These are phyloP conservation scores for Phyllostachys edulis DNA, from an alignment of 176 grass and related monocot genomes.

Conservation along the genomic window DNA sequence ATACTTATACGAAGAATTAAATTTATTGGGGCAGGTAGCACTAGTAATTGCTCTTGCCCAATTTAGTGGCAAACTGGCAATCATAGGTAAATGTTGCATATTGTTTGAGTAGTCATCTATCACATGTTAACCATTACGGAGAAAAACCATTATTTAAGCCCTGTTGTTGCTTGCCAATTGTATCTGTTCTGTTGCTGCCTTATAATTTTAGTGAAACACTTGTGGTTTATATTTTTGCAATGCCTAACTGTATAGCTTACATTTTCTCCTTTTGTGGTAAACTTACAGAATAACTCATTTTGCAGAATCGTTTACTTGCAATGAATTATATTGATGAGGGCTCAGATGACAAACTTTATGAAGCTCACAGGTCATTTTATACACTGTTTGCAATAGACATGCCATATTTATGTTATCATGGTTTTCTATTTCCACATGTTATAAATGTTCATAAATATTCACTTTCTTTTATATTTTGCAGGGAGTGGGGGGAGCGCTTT, in stretches of 20 bases:
- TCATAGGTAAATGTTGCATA: not conserved
- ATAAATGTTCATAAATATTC: not conserved
- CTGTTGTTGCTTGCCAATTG: not conserved
- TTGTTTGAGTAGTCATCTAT: not conserved
- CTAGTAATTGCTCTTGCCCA: not conserved
- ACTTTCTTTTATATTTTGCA: conserved; percentile 44
- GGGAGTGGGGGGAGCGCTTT: conserved; percentile 95
- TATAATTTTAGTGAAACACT: not conserved
- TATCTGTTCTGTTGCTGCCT: not conserved
- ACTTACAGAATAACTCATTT: conserved; percentile 37
- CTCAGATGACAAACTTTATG: conserved; percentile 83
- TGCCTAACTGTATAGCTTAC: not conserved
- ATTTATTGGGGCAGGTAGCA: not conserved
- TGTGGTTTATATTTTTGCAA: not conserved
- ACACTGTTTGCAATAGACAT: conserved; percentile 17
- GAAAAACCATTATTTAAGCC: conserved; percentile 12
- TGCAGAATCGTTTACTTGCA: conserved; percentile 94
- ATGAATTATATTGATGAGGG: conserved; percentile 98
- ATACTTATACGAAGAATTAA: not conserved
- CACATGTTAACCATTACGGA: not conserved
- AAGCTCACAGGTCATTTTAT: conserved; percentile 80
- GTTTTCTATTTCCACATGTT: not conserved
- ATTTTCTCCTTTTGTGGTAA: conserved; percentile 16
- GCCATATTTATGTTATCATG: conserved; percentile 15
- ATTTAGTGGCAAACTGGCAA: conserved; percentile 2